Evolutionary conservation across 805 yeast genomes (phyloP).

Genomic region (Hemisphaericaspora nanyangensis): DNA sequence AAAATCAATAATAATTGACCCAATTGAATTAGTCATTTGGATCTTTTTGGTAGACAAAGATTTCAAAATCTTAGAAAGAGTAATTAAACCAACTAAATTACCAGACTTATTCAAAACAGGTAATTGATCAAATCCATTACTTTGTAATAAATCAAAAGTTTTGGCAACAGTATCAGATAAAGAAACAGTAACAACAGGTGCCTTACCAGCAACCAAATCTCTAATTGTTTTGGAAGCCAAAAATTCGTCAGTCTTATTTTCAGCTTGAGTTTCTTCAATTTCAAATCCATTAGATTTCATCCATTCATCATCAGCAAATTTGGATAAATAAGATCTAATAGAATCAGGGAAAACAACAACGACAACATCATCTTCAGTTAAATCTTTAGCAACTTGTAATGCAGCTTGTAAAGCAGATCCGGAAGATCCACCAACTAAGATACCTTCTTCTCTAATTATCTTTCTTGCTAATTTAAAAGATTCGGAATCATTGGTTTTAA

Average conservation of each 20-base stretch:
- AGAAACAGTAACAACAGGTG: constrained; percentile 75
- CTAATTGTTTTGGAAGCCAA: constrained; percentile 47
- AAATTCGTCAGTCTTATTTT: constrained; percentile 40
- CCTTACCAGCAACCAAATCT: constrained; percentile 59
- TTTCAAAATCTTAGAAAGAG: constrained; percentile 69
- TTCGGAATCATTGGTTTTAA: constrained; percentile 80
- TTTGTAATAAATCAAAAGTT: constrained; percentile 66
- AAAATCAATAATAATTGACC: constrained; percentile 67
- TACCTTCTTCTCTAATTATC: constrained; percentile 79
- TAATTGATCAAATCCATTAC: constrained; percentile 79
- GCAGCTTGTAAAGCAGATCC: constrained; percentile 84
- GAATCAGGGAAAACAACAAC: constrained; percentile 86
- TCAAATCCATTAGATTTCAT: constrained; percentile 70
- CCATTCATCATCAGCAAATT: constrained; percentile 91
- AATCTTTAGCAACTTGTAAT: constrained; percentile 59
- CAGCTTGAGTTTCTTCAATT: constrained; percentile 47
- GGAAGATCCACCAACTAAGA: constrained; percentile 85
- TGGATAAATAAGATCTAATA: constrained; percentile 79
- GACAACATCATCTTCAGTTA: constrained; percentile 68
- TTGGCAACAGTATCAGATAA: constrained; percentile 55
- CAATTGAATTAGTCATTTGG: constrained; percentile 52
- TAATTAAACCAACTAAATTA: constrained; percentile 69
- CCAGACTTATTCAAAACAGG: constrained; percentile 66
- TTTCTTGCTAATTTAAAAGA: constrained; percentile 79
- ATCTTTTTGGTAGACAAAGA: constrained; percentile 59